Base-by-base conservation (phyloP, 768 basidiomycete genomes). In the Amanita exitialis region DNA sequence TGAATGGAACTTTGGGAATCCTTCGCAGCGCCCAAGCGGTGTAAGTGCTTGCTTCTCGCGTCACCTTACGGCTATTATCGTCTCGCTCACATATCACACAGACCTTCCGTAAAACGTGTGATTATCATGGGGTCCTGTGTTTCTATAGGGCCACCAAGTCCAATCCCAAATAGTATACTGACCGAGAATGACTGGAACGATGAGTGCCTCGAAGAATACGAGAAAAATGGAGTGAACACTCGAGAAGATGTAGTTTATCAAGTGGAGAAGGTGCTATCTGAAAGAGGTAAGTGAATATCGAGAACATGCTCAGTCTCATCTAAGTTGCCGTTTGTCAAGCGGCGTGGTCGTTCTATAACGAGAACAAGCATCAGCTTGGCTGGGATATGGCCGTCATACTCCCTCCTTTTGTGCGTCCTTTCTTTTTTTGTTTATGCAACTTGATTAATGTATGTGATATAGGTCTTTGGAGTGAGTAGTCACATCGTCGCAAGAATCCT, bases 101-200 rank as follows among this genome's bases (percentile, higher is more conserved):
- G 28, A 8, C 55, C 71, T n/a, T 57, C 61, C 6, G 69, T 90
- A 56, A 80, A 84, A 61, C 77, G 88, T 3, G 67, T 91, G 37
- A 78, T 90, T 6, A 63, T 86, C 52, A 86, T 83, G 0, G 80
- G 80, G 9, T 87, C 85, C 1, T 67, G 62, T 44, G 83, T 77
- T 0, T 66, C 82, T 0, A 56, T 84, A 10, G 53, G 2, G 32
- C 4, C 32, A 32, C 74, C 1, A 58, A 59, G 32, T 6, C 13
- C 54, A n/a, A 55, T 58, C 3, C 52, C 63, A 0, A 55, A 56
- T 12, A 32, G 0, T 0, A 59, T 68, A 1, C 57, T 70, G 56
- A 66, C 61, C 37, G 80, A 84, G 59, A 53, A 57, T 15, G 69
- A 86, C 62, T 88, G 86, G 87, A 83, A 85, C 57, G 61, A 76